Percentiles rank a stretch among this genome's conserved stretches.
Evolutionary conservation across 176 grass and related monocot species (phyloP).

Genomic region (Triticum dicoccoides): DNA sequence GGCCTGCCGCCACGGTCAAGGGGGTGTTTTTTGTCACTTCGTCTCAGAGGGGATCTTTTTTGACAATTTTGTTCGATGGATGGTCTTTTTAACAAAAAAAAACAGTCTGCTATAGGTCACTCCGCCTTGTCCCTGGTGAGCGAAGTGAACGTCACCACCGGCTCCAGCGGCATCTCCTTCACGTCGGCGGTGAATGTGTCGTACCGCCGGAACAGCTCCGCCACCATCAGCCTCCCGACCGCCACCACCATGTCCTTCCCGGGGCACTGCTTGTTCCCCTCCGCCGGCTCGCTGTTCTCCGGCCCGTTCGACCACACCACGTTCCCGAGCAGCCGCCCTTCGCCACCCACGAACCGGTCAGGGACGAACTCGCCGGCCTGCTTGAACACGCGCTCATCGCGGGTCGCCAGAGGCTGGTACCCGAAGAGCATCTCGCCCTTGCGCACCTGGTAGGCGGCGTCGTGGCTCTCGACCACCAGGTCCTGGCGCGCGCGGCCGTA

Average conservation of each 20-base stretch:
- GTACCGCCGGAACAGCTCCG: conserved; percentile 70
- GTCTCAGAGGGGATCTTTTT: no score
- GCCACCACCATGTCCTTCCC: conserved; percentile 67
- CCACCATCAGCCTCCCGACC: conserved; percentile 53
- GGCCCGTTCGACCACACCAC: conserved; percentile 92
- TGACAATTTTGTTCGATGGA: no score
- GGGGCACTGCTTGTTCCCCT: conserved; percentile 78
- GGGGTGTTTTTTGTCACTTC: no score
- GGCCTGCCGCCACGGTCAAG: no score
- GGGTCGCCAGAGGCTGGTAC: conserved; percentile 66
- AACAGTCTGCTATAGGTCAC: neutral
- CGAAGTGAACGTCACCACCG: conserved; percentile 57
- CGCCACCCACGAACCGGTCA: conserved; percentile 42
- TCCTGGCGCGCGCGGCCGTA: conserved; percentile 58
- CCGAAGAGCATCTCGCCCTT: conserved; percentile 80
- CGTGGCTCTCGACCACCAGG: conserved; percentile 70
- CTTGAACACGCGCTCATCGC: conserved; percentile 59
- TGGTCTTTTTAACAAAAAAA: no score
- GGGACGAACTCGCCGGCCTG: conserved; percentile 46
- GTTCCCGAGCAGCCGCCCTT: conserved; percentile 38
- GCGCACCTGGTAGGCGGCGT: conserved; percentile 54
- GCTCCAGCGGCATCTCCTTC: conserved; percentile 35
- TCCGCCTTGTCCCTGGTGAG: conserved; percentile 17
- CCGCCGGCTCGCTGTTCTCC: conserved; percentile 47
- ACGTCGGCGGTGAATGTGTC: conserved; percentile 54